These are phyloP conservation scores for Neostapfia colusana DNA, from an alignment of 176 grass and related monocot genomes.

Conservation along the genomic window DNA sequence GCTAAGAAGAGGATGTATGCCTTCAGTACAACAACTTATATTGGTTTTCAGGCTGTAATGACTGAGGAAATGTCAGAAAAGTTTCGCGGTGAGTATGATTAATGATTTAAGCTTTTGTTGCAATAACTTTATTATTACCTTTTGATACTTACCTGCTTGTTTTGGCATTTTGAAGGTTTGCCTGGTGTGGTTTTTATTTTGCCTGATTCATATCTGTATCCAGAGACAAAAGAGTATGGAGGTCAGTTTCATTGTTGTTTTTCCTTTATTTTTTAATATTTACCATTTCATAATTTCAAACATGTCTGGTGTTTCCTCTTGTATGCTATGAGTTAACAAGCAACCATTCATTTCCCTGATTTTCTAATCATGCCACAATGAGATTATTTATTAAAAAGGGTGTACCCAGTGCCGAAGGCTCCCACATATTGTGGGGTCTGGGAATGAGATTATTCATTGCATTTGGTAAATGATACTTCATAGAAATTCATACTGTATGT, in stretches of 20 bases:
- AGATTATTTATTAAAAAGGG: not conserved
- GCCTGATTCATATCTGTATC: constrained; percentile 91
- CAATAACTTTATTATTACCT: not conserved
- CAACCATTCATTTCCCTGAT: not conserved
- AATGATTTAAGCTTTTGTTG: not conserved
- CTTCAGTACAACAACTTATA: constrained; percentile 84
- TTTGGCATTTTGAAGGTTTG: constrained; percentile 60
- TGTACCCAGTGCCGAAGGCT: too few species aligned
- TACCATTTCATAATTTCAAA: not conserved
- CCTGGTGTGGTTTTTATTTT: constrained; percentile 95
- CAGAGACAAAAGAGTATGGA: constrained; percentile 95
- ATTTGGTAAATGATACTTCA: not conserved
- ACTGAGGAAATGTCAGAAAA: constrained; percentile 96
- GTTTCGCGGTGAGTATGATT: constrained; percentile 57
- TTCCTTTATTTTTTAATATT: not conserved
- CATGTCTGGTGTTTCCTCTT: not conserved
- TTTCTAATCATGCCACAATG: not conserved
- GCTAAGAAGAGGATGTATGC: constrained; percentile 94
- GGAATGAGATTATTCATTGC: not conserved
- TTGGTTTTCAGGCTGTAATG: constrained; percentile 90
- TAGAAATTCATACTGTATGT: not conserved
- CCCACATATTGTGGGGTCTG: too few species aligned
- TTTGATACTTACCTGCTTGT: constrained; percentile 15
- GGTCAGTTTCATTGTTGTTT: constrained; percentile 53
- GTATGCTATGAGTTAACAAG: not conserved